These are phyloP conservation scores for Lathyrus oleraceus DNA, from an alignment of 306 rosid genomes.

Conservation along the genomic window DNA sequence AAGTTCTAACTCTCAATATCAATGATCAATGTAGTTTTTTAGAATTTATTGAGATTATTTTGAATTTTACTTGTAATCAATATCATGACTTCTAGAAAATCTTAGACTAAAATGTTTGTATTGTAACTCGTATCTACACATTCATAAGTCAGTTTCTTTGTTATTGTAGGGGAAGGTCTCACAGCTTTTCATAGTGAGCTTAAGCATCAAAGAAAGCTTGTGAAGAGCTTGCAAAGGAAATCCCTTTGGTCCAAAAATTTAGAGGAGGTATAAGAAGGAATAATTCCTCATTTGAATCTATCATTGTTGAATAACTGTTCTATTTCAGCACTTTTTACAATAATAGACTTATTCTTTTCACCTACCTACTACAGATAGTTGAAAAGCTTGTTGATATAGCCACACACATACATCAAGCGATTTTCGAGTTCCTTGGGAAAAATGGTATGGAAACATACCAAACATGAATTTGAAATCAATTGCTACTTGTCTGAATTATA, in stretches of 20 bases:
- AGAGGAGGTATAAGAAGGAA: conserved; percentile 71
- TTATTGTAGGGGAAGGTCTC: conserved; percentile 73
- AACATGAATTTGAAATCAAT: not conserved
- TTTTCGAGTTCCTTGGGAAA: conserved; percentile 61
- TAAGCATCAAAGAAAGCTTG: conserved; percentile 80
- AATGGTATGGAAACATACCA: conserved; percentile 48
- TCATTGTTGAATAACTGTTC: not conserved
- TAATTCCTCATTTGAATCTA: conserved; percentile 13
- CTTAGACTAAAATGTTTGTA: not conserved
- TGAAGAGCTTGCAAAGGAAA: conserved; percentile 74
- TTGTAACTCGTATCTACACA: too few relatives aligned
- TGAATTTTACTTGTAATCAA: not conserved
- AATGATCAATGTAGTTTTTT: conserved; percentile 18
- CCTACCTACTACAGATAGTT: conserved; percentile 66
- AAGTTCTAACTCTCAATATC: not conserved
- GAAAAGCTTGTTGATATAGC: conserved; percentile 73
- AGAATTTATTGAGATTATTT: conserved; percentile 2
- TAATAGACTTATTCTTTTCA: conserved; percentile 9
- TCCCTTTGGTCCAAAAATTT: conserved; percentile 82
- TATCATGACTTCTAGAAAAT: not conserved
- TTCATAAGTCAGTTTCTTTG: conserved; percentile 34
- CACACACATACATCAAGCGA: conserved; percentile 55
- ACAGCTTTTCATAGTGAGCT: conserved; percentile 73
- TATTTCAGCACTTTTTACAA: conserved; percentile 2
- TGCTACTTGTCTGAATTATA: not conserved